These are phyloP conservation scores for Colletotrichum liaoningense DNA, from an alignment of 2,329 filamentous ascomycete genomes.

Conservation along the genomic window DNA sequence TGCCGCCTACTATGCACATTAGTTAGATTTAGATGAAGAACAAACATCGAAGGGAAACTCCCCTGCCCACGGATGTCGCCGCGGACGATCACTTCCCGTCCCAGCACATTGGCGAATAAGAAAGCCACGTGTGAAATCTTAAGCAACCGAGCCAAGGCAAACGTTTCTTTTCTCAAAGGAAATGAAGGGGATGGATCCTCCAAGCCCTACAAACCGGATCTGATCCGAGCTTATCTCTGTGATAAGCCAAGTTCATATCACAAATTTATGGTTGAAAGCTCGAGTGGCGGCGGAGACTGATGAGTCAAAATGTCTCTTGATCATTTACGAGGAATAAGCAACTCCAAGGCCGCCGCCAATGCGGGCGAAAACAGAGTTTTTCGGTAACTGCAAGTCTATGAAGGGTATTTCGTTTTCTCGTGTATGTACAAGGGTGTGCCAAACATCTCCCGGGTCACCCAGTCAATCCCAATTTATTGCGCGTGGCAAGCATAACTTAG, in stretches of 20 bases:
- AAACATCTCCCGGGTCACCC: neutral
- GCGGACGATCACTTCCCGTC: neutral
- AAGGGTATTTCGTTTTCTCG: neutral
- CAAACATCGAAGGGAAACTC: neutral
- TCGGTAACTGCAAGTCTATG: neutral
- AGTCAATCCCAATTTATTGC: too few species aligned
- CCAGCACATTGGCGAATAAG: neutral
- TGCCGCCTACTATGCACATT: neutral
- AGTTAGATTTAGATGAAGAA: neutral
- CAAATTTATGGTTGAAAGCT: neutral
- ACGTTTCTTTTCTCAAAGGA: neutral
- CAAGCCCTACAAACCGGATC: neutral
- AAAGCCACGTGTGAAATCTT: neutral
- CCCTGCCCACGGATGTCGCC: neutral
- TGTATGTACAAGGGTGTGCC: constrained; percentile 9
- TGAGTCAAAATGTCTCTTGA: neutral
- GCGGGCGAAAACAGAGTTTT: neutral
- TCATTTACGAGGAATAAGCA: neutral
- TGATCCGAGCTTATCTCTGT: too few species aligned
- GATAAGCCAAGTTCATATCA: too few species aligned
- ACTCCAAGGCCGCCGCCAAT: neutral
- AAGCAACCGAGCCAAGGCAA: neutral
- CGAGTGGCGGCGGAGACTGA: neutral
- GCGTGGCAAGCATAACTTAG: neutral
- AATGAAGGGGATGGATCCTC: neutral